phyloP scores from a whole-genome alignment of 768 basidiomycete genomes.

The Lactarius sanguifluus region DNA sequence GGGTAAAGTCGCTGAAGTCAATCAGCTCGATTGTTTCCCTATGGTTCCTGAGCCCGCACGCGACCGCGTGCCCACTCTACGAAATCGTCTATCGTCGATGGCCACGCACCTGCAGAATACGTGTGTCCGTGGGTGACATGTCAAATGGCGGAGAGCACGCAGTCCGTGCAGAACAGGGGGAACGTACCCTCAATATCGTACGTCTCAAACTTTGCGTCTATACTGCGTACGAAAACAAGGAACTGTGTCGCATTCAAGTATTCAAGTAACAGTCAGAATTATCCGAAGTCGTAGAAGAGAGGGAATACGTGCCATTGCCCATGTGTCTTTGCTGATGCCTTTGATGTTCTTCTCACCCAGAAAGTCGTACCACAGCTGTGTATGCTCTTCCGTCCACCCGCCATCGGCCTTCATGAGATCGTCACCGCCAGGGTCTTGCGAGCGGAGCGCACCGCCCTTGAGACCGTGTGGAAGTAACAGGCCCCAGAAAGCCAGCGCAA shows the following conservation, averaged over 20 bases:
- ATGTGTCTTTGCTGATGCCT: slow-evolving; percentile 86
- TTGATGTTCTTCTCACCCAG: slow-evolving; percentile 61
- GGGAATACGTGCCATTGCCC: slow-evolving; percentile 67
- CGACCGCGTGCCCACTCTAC: slow-evolving; percentile 62
- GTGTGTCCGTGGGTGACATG: slow-evolving; percentile 22
- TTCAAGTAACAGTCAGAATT: neutral
- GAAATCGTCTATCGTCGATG: slow-evolving; percentile 83
- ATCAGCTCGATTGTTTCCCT: slow-evolving; percentile 4
- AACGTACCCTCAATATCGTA: slow-evolving; percentile 72
- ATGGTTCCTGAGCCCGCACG: slow-evolving; percentile 28
- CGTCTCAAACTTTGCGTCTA: slow-evolving; percentile 67
- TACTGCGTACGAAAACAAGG: slow-evolving; percentile 71
- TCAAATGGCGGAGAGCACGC: slow-evolving; percentile 13
- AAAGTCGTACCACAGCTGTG: slow-evolving; percentile 79
- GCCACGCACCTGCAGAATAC: slow-evolving; percentile 67
- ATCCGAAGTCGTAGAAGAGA: slow-evolving; percentile 4
- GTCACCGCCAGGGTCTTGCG: slow-evolving; percentile 48
- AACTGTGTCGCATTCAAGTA: slow-evolving; percentile 47
- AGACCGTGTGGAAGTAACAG: slow-evolving; percentile 76
- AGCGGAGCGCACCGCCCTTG: slow-evolving; percentile 56
- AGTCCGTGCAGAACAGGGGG: neutral
- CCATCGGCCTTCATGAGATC: slow-evolving; percentile 37
- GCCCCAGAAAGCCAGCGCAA: slow-evolving; percentile 74
- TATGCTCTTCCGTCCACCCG: slow-evolving; percentile 65
- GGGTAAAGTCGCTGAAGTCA: neutral